Evolutionary conservation across 176 grass and related monocot genomes (phyloP).

Genomic region (Poa annua): DNA sequence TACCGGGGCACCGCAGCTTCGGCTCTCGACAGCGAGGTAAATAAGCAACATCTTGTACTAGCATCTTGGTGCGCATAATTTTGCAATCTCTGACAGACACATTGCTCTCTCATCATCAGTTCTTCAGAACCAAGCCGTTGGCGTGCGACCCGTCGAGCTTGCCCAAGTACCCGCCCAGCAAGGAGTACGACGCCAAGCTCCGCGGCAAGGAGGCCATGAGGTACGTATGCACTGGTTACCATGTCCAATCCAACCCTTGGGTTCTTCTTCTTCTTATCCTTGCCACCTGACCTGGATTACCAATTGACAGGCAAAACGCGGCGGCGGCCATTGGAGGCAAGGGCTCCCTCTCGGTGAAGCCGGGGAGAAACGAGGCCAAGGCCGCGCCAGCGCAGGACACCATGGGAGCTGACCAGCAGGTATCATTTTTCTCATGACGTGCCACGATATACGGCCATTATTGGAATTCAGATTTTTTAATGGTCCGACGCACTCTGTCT

Average conservation of each 20-base stretch:
- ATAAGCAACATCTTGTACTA: background rate
- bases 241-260: background rate
- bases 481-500: background rate
- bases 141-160: conserved; percentile 68
- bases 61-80: background rate
- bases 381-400: conserved; percentile 45
- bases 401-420: conserved; percentile 48
- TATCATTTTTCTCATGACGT: conserved; percentile 10
- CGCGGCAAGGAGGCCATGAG: conserved; percentile 54
- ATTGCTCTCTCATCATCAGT: conserved; percentile 33
- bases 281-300: background rate
- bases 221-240: conserved; percentile 28
- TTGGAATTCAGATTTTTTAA: background rate
- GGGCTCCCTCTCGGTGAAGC: conserved; percentile 58
- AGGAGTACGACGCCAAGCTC: conserved; percentile 78
- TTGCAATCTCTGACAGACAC: conserved; percentile 11
- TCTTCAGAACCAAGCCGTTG: conserved; percentile 64
- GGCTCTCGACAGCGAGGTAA: conserved; percentile 56
- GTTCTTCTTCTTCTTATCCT: background rate
- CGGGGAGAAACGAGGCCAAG: conserved; percentile 56
- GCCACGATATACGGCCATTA: background rate
- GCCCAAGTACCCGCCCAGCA: conserved; percentile 74
- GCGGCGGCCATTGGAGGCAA: conserved; percentile 47
- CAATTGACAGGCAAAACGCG: conserved; percentile 58
- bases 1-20: conserved; percentile 51